Evolutionary conservation across 2,329 filamentous ascomycete genomes (phyloP).

Genomic region (Pleurostoma richardsiae): DNA sequence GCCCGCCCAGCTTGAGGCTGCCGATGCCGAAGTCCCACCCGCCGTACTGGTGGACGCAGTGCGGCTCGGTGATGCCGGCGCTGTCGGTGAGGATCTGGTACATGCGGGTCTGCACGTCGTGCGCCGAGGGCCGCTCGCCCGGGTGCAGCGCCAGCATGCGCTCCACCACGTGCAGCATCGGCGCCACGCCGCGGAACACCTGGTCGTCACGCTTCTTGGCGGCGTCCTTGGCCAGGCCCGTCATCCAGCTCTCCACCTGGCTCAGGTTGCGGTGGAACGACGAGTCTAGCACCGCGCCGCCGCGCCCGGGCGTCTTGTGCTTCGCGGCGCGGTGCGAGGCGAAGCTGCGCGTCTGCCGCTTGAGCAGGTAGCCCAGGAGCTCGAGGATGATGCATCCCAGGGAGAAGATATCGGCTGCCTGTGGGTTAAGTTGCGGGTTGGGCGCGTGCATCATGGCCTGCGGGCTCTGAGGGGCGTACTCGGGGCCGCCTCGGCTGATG

Average conservation of each 20-base stretch:
- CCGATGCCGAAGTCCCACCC: conserved; percentile 22
- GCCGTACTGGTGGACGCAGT: conserved; percentile 47
- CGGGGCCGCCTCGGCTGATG: conserved; percentile 23
- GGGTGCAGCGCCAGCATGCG: conserved; percentile 50
- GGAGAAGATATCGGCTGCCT: conserved; percentile 67
- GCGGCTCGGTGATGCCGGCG: conserved; percentile 42
- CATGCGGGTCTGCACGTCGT: conserved; percentile 45
- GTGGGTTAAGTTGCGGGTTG: conserved; percentile 42
- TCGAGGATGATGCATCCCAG: conserved; percentile 70
- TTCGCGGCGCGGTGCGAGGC: conserved; percentile 60
- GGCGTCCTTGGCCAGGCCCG: conserved; percentile 54
- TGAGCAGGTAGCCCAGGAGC: conserved; percentile 63
- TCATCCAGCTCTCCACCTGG: conserved; percentile 66
- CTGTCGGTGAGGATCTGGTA: conserved; percentile 46
- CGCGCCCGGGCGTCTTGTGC: conserved; percentile 53
- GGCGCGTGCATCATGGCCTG: conserved; percentile 29
- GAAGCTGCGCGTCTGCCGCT: conserved; percentile 62
- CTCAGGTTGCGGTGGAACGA: conserved; percentile 69
- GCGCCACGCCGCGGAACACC: conserved; percentile 44
- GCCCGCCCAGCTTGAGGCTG: conserved; percentile 14
- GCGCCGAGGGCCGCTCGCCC: conserved; percentile 45
- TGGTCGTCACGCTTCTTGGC: conserved; percentile 37
- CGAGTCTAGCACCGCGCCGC: conserved; percentile 59
- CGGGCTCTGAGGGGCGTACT: conserved; percentile 19
- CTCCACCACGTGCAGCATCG: conserved; percentile 46